Evolutionary conservation across 805 yeast species (phyloP).

Genomic region (Isabelozyma gotoi): DNA sequence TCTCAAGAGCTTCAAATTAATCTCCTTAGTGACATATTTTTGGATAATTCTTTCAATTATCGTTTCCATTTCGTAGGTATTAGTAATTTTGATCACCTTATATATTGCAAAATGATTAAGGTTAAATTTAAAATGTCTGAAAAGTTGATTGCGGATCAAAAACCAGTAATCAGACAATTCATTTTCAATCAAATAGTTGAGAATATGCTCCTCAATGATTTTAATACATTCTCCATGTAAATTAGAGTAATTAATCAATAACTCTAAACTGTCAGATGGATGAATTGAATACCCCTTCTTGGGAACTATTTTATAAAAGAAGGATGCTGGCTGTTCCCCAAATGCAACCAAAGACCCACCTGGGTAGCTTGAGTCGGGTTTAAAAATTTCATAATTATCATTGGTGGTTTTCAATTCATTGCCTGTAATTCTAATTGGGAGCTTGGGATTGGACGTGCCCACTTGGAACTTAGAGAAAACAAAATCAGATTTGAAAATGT

Average conservation of each 20-base stretch:
- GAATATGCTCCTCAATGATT: slow-evolving; percentile 8
- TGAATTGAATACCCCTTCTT: slow-evolving; percentile 13
- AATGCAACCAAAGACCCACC: slow-evolving; percentile 47
- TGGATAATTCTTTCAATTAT: slow-evolving; percentile 12
- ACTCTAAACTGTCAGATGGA: slow-evolving; percentile 36
- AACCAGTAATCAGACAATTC: slow-evolving; percentile 18
- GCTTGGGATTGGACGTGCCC: slow-evolving; percentile 50
- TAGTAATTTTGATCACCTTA: slow-evolving; percentile 15
- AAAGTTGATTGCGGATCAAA: slow-evolving; percentile 18
- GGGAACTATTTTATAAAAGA: slow-evolving; percentile 53
- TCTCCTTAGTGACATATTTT: slow-evolving; percentile 7
- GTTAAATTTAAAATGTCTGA: slow-evolving; percentile 23
- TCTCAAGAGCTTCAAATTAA: not conserved
- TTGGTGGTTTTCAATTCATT: slow-evolving; percentile 38
- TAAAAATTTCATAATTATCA: slow-evolving; percentile 21
- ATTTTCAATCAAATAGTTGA: slow-evolving; percentile 10
- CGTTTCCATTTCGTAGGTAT: slow-evolving; percentile 13
- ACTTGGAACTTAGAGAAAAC: slow-evolving; percentile 69
- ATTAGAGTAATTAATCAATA: slow-evolving; percentile 47
- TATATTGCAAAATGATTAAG: slow-evolving; percentile 29
- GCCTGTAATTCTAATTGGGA: slow-evolving; percentile 54
- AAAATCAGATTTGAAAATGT: slow-evolving; percentile 57
- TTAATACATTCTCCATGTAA: slow-evolving; percentile 44
- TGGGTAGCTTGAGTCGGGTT: slow-evolving; percentile 16
- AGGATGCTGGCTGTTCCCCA: slow-evolving; percentile 69